Evolutionary conservation across 345 rosid genomes (phyloP).

Genomic region (Noccaea caerulescens): DNA sequence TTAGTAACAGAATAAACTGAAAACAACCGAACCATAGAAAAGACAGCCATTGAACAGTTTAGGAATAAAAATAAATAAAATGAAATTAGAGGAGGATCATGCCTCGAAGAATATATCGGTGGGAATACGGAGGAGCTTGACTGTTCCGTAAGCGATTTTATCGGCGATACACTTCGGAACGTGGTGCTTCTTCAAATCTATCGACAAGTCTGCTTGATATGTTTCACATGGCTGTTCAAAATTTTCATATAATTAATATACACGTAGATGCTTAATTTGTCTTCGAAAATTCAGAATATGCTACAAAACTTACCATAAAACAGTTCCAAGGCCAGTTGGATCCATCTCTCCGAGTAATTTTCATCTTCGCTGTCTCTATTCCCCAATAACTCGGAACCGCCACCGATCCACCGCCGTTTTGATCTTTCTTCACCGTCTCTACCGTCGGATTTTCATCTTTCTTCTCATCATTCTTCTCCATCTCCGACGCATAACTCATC

Average conservation of each 20-base stretch:
- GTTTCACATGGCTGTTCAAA: conserved; percentile 79
- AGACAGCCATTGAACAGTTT: not conserved
- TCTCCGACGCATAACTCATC: conserved; percentile 32
- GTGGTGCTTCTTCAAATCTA: conserved; percentile 78
- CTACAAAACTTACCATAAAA: conserved; percentile 53
- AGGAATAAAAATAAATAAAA: not conserved
- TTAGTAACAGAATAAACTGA: not conserved
- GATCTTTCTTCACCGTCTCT: conserved; percentile 33
- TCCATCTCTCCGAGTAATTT: conserved; percentile 62
- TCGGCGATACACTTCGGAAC: conserved; percentile 59
- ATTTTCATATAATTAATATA: not conserved
- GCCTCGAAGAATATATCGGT: conserved; percentile 81
- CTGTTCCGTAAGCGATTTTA: conserved; percentile 69
- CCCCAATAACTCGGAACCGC: conserved; percentile 75
- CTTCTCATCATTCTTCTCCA: conserved; percentile 41
- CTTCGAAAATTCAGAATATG: not conserved
- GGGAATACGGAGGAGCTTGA: conserved; percentile 69
- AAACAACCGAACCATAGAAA: not conserved
- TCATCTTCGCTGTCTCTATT: conserved; percentile 60
- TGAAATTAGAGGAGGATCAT: not conserved
- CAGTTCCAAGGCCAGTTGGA: conserved; percentile 85
- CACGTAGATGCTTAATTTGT: not conserved
- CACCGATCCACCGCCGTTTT: conserved; percentile 36
- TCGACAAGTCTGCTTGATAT: conserved; percentile 54
- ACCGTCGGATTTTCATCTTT: conserved; percentile 24